Base-by-base conservation (phyloP, 371 early-diverging fungal species). In the Mucor piriformis region DNA sequence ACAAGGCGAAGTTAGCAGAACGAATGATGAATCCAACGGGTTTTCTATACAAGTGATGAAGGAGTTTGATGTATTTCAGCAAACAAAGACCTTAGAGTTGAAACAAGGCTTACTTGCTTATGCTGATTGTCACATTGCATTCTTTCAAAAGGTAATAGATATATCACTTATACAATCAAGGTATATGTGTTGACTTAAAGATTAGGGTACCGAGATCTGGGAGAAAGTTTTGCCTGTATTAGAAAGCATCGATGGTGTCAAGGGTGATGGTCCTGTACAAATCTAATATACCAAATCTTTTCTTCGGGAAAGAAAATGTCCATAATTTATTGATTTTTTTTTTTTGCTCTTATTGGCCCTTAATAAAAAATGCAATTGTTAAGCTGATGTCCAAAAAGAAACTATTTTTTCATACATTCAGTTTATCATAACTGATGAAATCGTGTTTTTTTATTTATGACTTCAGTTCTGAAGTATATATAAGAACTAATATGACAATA, bases 31-130 rank as follows among this genome's bases (percentile, higher is more conserved):
- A 4, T 82, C 91, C 0, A 77, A 76, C n/a, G 77, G 73, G 21
- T 94, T 95, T 59, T 92, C 93, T 3, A 75, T 80, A 27, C 88
- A 91, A 69, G 86, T 95, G 12, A 61, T 76, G 16, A 87, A 86
- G 60, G 97, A 97, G 66, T 89, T 88, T 62, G 90, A 90, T 32
- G 81, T 90, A 24, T 94, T 95, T 72, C 84, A 90, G 54, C 57
- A 72, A 16, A 76, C 88, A 59, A 94, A 93, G 72, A 78, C 84
- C 46, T 73, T 73, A 13, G 97, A 96, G 61, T 81, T 94, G 55
- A 91, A 90, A 61, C 83, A 88, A 38, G 84, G 88, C 18, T 72
- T 95, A 57, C 51, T 82, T 20, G 88, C 87, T 18, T 89, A 92
- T 62, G 84, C 88, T 6, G 84, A 89, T 7, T 84, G 88, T 25